These are phyloP conservation scores for Solanum virginianum DNA, from an alignment of 257 asterid species.

Conservation along the genomic window DNA sequence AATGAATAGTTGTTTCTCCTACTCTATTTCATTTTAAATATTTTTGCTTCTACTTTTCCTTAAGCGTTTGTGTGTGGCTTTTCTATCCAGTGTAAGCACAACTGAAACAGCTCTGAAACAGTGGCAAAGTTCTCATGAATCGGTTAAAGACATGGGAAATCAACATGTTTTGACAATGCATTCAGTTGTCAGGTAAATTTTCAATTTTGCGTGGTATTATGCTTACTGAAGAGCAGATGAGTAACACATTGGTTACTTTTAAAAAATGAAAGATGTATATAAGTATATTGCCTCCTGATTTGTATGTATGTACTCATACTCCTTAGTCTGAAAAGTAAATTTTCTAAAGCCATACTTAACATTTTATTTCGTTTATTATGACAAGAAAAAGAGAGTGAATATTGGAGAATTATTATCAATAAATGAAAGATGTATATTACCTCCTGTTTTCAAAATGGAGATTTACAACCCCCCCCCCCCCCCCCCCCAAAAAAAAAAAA, in stretches of 20 bases:
- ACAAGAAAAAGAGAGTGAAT: background rate
- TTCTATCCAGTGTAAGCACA: constrained; percentile 31
- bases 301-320: background rate
- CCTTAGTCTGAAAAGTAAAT: background rate
- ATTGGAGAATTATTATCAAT: background rate
- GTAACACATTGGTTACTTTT: background rate
- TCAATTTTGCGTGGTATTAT: background rate
- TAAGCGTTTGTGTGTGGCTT: background rate
- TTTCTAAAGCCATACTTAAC: background rate
- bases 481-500: too few species aligned
- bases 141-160: constrained; percentile 39
- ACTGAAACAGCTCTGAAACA: constrained; percentile 40
- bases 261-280: background rate
- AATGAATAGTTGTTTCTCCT: background rate
- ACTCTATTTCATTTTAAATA: background rate
- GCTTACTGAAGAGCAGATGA: background rate
- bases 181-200: constrained; percentile 44
- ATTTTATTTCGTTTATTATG: background rate
- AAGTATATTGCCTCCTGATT: background rate
- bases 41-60: background rate
- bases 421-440: too few species aligned
- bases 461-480: background rate
- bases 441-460: background rate
- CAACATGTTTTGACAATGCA: constrained; percentile 32
- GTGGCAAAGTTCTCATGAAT: constrained; percentile 38